phyloP scores from a whole-genome alignment of 2,329 filamentous ascomycete genomes.

The Chrysoporthe austroafricana region DNA sequence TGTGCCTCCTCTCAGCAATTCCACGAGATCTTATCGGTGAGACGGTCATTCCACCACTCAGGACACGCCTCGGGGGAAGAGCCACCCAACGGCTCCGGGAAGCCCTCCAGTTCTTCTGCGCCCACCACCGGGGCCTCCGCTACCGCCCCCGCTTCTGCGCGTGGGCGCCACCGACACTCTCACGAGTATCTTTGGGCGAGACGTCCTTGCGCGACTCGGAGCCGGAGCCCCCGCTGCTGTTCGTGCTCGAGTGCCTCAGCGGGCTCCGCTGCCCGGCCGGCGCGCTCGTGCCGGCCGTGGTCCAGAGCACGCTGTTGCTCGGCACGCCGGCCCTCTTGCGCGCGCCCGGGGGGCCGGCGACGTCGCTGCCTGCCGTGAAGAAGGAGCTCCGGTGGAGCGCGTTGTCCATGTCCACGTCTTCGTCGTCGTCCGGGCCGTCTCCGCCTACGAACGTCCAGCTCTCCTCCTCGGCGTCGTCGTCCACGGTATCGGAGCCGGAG shows the following conservation, averaged over 20 bases:
- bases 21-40: not conserved
- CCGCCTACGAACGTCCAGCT: constrained; percentile 88
- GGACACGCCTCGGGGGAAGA: not conserved
- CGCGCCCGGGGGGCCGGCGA: constrained; percentile 1
- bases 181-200: not conserved
- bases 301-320: constrained; percentile 15
- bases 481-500: constrained; percentile 46
- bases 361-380: constrained; percentile 11
- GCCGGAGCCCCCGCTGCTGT: not conserved
- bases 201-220: not conserved
- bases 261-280: constrained; percentile 14
- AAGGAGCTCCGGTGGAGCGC: constrained; percentile 20
- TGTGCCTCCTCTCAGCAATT: not conserved
- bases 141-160: not conserved
- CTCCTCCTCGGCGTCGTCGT: constrained; percentile 71
- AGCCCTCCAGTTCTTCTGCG: not conserved
- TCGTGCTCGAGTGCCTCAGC: not conserved
- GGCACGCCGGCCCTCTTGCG: constrained; percentile 13
- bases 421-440: constrained; percentile 48
- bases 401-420: constrained; percentile 19
- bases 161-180: not conserved
- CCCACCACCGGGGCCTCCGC: not conserved
- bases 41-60: not conserved
- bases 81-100: not conserved
- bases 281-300: constrained; percentile 7